phyloP scores from a whole-genome alignment of 1,284 basidiomycete genomes.

The Cystobasidium pallidum region DNA sequence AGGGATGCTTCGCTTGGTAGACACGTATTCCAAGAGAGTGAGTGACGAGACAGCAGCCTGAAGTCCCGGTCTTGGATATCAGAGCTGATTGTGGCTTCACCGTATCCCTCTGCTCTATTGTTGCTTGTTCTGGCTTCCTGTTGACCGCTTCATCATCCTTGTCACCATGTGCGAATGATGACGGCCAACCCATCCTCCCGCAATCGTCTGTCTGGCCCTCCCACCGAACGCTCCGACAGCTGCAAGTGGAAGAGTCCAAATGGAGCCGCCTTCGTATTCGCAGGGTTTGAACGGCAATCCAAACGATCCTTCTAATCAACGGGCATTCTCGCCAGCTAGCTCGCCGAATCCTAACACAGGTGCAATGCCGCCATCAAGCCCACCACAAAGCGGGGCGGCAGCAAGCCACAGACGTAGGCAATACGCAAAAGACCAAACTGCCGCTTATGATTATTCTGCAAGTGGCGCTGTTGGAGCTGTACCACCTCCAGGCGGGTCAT shows the following conservation, averaged over 20 bases:
- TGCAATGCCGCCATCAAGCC: constrained; percentile 26
- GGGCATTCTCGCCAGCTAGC: constrained; percentile 36
- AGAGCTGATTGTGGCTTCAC: background rate
- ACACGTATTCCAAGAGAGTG: constrained; percentile 37
- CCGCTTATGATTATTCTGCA: constrained; percentile 67
- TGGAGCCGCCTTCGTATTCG: constrained; percentile 39
- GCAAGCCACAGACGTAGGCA: constrained; percentile 62
- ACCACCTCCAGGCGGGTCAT: constrained; percentile 52
- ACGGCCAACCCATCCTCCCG: constrained; percentile 9
- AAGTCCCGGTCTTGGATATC: background rate
- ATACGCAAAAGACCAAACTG: constrained; percentile 85
- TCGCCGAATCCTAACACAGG: constrained; percentile 32
- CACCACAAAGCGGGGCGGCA: constrained; percentile 12
- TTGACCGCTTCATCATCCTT: background rate
- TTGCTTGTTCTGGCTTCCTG: background rate
- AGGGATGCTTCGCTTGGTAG: constrained; percentile 32
- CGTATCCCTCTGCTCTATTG: background rate
- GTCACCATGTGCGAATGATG: background rate
- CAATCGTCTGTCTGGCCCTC: background rate
- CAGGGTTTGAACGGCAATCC: constrained; percentile 36
- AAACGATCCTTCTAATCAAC: constrained; percentile 16
- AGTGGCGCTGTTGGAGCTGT: constrained; percentile 54
- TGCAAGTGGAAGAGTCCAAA: constrained; percentile 36
- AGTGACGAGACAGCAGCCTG: background rate
- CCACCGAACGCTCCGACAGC: constrained; percentile 22